Evolutionary conservation across 257 asterid species (phyloP), one percentile per base, ranked within the genome.

Genomic region (Vinca minor): DNA sequence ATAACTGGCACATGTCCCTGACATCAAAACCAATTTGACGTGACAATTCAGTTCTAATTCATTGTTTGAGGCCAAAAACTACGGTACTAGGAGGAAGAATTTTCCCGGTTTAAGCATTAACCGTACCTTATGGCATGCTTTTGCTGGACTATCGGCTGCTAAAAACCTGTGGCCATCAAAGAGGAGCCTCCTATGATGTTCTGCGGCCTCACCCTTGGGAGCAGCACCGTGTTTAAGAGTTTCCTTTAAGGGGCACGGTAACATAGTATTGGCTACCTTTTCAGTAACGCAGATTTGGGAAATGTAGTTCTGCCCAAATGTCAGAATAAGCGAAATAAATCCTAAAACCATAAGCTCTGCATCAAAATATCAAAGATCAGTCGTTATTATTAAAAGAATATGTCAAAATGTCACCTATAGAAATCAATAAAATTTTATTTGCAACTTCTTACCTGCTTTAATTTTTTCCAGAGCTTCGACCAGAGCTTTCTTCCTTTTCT

Each of bases 341-440:
- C 98, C 98, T 66, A 92, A 71, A 78, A 89, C 83, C 98, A 92
- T 92, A 77, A 92, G 95, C 86, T 92, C 98, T 92, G 95, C 53
- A 71, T 49, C 23, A 8, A 65, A 34, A 42, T 65, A n/a, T 56
- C n/a, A 8, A 48, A 2, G 17, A 8, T n/a, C n/a, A n/a, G n/a
- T n/a, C n/a, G n/a, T n/a, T n/a, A n/a, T n/a, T n/a, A n/a, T n/a
- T n/a, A 46, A n/a, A n/a, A n/a, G n/a, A n/a, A n/a, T 2, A 34
- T 3, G 7, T 34, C 38, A 34, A 34, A 20, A 29, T 31, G 28
- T 17, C 15, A 28, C 49, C 49, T 44, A 20, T 44, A 57, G 36
- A 70, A 26, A 57, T 29, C 45, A 56, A 7, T 21, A 17, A 23
- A 48, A 64, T 28, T 46, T 8, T 31, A 1, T n/a, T n/a, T n/a